Conservation (phyloP, 805 yeast genomes). For the Ogataea populi-albae region DNA sequence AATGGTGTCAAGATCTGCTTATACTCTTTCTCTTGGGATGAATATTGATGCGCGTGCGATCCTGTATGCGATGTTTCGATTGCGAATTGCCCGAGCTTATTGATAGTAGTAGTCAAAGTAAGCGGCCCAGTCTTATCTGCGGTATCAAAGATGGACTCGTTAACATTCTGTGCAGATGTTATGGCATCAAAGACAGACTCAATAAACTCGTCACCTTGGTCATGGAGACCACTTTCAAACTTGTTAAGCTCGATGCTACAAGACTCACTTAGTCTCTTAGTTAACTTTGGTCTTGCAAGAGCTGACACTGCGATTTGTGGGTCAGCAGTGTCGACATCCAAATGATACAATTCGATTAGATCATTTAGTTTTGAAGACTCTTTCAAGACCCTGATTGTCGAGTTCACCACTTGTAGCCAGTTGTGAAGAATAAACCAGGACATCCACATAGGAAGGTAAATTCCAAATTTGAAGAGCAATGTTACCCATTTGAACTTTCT, state of each 20-base stretch:
- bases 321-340: constrained; percentile 7
- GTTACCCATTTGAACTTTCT: constrained; percentile 47
- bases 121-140: constrained; percentile 23
- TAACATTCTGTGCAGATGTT: constrained; percentile 31
- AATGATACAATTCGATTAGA: constrained; percentile 15
- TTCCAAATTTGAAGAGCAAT: constrained; percentile 41
- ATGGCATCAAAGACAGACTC: constrained; percentile 63
- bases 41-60: constrained; percentile 6
- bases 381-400: constrained; percentile 28
- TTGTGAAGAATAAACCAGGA: constrained; percentile 50
- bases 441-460: constrained; percentile 64
- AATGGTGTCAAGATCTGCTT: constrained; percentile 23
- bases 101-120: constrained; percentile 27
- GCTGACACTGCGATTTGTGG: constrained; percentile 3
- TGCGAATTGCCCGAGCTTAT: constrained; percentile 28
- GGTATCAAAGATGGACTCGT: constrained; percentile 28
- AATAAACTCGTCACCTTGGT: constrained; percentile 61
- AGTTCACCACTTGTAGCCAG: constrained; percentile 36
- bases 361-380: constrained; percentile 29
- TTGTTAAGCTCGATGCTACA: constrained; percentile 27
- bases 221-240: constrained; percentile 46
- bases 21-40: constrained; percentile 13
- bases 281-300: constrained; percentile 21
- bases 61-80: constrained; percentile 12
- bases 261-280: constrained; percentile 26